Base-by-base conservation (phyloP, 495 filamentous ascomycete species). In the Aspergillus conjunctus region DNA sequence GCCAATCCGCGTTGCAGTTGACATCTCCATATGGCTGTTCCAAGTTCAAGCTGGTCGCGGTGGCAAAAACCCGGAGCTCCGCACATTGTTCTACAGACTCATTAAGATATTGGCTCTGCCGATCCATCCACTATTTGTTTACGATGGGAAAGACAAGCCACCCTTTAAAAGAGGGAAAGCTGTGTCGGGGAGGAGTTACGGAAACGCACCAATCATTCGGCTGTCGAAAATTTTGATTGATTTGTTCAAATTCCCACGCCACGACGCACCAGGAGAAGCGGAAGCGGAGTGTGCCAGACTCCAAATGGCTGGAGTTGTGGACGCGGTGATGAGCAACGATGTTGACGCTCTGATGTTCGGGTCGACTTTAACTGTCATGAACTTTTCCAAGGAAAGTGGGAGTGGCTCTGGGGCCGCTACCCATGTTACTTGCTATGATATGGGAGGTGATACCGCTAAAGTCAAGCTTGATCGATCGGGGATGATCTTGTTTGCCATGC, bases 331-430 rank as follows among this genome's bases (percentile, higher is more conserved):
- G 66, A 97, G 91, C 68, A 93, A 99, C 71, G 95, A 99, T 78
- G 92, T 97, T 39, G 95, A 99, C 72, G 92, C 95, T 3, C 81
- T 99, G 66, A 98, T 99, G 95, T 99, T 98, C 71, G 95, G 95
- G 2, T 92, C 90, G 49, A 84, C 81, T 0, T 71, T 83, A 49
- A 94, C 87, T 0, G 74, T 97, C 32, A 83, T 91, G 59, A 93
- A 92, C 66, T 98, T 92, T 86, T 89, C 89, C 0, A 83, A 87
- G 20, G 91, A 96, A 71, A 81, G 78, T 18, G 76, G 79, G 2
- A 85, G 76, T 65, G 77, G 81, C 2, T 81, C 77, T 58, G 86
- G 87, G 58, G 83, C 82, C 2, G 90, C 92, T 6, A 97, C 95
- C 1, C 94, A 98, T 72, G 89, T 98, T 48, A 89, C 88, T 17